phyloP scores from a whole-genome alignment of 2,329 filamentous ascomycete species.

The Ascochyta pisi region DNA sequence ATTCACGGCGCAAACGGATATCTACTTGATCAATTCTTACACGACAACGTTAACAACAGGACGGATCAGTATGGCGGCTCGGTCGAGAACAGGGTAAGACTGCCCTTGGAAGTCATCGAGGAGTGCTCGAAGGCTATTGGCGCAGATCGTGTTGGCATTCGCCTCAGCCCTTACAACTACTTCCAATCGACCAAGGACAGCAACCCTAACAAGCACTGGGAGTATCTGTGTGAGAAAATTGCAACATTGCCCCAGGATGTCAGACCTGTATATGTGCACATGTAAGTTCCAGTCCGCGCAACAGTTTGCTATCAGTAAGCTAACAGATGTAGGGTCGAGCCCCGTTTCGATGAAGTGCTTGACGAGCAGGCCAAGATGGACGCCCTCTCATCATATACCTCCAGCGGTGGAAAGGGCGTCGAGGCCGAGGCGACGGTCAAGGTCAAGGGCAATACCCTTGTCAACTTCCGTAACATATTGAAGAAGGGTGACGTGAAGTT shows the following conservation, averaged over 20 bases:
- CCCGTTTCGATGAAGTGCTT: conserved; percentile 48
- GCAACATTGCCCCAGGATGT: conserved; percentile 38
- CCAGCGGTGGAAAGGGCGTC: conserved; percentile 32
- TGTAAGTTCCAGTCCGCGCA: conserved; percentile 28
- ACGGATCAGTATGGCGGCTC: conserved; percentile 60
- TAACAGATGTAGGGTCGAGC: conserved; percentile 41
- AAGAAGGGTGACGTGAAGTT: conserved; percentile 58
- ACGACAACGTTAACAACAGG: conserved; percentile 58
- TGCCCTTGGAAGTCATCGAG: conserved; percentile 62
- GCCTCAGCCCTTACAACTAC: conserved; percentile 46
- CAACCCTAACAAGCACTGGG: conserved; percentile 55
- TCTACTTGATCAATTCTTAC: conserved; percentile 61
- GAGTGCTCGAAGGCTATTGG: conserved; percentile 45
- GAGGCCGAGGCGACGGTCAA: conserved; percentile 44
- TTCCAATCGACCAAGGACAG: conserved; percentile 53
- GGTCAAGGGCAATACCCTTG: conserved; percentile 36
- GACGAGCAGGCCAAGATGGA: conserved; percentile 48
- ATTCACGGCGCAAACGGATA: conserved; percentile 53
- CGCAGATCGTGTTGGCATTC: conserved; percentile 41
- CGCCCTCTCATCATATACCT: conserved; percentile 47
- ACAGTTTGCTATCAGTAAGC: neutral
- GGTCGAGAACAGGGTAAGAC: conserved; percentile 61
- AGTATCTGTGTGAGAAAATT: conserved; percentile 53
- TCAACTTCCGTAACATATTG: conserved; percentile 57
- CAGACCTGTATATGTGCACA: conserved; percentile 44